Percentiles rank a stretch among this genome's conserved stretches.
Conservation (phyloP, 371 early-diverging fungal species). For the Rhizopus sp. region DNA sequence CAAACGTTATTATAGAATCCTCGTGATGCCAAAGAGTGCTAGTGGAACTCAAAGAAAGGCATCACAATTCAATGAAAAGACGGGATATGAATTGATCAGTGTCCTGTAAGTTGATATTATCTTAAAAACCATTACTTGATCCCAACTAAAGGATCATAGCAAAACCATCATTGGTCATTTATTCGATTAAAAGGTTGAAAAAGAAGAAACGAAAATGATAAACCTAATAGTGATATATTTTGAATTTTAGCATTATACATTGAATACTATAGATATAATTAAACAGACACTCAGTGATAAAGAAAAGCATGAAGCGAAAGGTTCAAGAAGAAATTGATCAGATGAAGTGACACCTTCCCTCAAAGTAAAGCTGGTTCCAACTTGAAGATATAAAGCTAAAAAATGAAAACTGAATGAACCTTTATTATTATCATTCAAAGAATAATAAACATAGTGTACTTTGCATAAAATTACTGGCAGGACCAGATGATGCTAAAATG, state of each 20-base stretch:
- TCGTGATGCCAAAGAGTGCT: constrained; percentile 3
- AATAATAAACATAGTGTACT: no score
- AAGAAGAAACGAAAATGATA: constrained; percentile 8
- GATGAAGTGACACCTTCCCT: no score
- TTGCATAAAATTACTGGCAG: no score
- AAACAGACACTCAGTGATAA: no score
- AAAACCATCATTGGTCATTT: constrained; percentile 4
- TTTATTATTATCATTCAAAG: no score
- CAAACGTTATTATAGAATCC: constrained; percentile 15
- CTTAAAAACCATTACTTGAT: constrained; percentile 13
- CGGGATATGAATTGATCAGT: constrained; percentile 9
- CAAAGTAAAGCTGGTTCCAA: no score
- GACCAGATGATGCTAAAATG: no score
- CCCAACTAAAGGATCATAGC: no score
- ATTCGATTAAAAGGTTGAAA: constrained; percentile 9
- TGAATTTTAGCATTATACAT: constrained; percentile 10
- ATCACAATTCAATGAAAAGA: constrained; percentile 8
- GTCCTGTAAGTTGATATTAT: constrained; percentile 16
- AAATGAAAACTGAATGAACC: no score
- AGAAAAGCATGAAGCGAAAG: no score
- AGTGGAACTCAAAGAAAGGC: constrained; percentile 13
- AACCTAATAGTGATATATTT: constrained; percentile 16
- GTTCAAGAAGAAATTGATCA: no score
- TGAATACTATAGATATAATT: constrained; percentile 3
- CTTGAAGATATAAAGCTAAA: no score